A percentile compares a stretch with the other conserved stretches of the same genome.
Evolutionary conservation across 169 alveolate genomes (phyloP).

Genomic region (Amoebophrya sp.): DNA sequence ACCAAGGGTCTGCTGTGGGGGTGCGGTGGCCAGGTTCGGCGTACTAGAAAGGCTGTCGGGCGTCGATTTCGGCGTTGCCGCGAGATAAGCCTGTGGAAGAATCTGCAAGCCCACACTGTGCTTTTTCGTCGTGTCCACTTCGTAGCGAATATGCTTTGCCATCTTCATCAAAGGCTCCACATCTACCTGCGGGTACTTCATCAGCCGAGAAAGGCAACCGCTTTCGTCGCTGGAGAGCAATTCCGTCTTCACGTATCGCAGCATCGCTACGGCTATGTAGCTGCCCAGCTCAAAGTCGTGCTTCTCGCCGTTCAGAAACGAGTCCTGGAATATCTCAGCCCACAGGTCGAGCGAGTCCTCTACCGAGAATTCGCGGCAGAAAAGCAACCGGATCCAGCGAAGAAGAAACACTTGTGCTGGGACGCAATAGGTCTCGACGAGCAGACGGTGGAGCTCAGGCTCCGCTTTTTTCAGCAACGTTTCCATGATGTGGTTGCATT

Average conservation of each 20-base stretch:
- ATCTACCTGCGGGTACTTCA: not conserved
- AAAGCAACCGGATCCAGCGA: not conserved
- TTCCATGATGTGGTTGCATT: conserved; percentile 18
- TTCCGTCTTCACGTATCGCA: not conserved
- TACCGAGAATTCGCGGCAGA: not conserved
- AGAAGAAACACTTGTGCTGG: not conserved
- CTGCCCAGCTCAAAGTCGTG: not conserved
- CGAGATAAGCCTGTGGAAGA: not conserved
- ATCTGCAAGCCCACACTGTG: not conserved
- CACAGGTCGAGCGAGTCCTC: not conserved
- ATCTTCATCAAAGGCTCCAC: not conserved
- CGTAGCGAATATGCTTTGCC: not conserved
- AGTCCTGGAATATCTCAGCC: not conserved
- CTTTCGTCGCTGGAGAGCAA: not conserved
- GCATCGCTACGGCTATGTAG: conserved; percentile 3
- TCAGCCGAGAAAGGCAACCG: not conserved
- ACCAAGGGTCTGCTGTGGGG: not conserved
- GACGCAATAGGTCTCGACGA: not conserved
- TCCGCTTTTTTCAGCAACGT: conserved; percentile 5
- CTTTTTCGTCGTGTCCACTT: not conserved
- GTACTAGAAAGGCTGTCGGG: too few species aligned
- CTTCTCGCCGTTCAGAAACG: not conserved
- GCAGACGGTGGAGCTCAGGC: conserved; percentile 12
- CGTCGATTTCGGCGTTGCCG: too few species aligned
- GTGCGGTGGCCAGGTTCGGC: not conserved